Evolutionary conservation across 805 yeast species (phyloP), one percentile per base, ranked within the genome.

Genomic region (Sugiyamaella floridensis): DNA sequence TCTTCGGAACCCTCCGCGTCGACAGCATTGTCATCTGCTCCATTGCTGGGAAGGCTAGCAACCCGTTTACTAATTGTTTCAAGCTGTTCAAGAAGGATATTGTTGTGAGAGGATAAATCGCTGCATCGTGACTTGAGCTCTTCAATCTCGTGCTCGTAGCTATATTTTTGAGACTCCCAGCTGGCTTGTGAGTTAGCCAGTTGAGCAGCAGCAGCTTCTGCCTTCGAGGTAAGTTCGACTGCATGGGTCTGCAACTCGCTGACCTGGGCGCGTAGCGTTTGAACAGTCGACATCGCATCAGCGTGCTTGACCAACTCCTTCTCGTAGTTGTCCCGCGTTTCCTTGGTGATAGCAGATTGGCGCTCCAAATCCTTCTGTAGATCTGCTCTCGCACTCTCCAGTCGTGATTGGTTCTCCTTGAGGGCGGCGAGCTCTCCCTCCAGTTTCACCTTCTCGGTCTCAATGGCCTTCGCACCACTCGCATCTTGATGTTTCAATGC

Each of bases 81-180:
- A 26, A 89, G 67, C 65, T 87, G 93, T 57, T 81, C 82, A 54
- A 83, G 76, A 15, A 88, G 70, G 4, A 86, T 72, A 47, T 78
- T 72, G 63, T 87, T 86, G 63, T 87, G 95, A n/a, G 79, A 73
- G 12, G 78, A 71, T 40, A 86, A 67, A 49, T 83, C 89, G 19
- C 77, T 74, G 22, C 78, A 61, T 55, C 81, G 77, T 2, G 67
- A 58, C 19, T 72, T 74, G 8, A 77, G 68, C 19, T 65, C 57
- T n/a, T 69, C 72, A 45, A 85, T 62, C 50, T 80, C 79, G 43
- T 73, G 76, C 51, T 77, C 80, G 26, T 74, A 66, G 1, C 67
- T 64, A 1, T 60, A 43, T 58, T 67, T 74, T 59, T 78, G 79
- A 2, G 69, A 45, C 2, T 70, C 72, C 81, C 83, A 78, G 48